Conservation (phyloP, 441 rosid species). For the Populus hybrid region DNA sequence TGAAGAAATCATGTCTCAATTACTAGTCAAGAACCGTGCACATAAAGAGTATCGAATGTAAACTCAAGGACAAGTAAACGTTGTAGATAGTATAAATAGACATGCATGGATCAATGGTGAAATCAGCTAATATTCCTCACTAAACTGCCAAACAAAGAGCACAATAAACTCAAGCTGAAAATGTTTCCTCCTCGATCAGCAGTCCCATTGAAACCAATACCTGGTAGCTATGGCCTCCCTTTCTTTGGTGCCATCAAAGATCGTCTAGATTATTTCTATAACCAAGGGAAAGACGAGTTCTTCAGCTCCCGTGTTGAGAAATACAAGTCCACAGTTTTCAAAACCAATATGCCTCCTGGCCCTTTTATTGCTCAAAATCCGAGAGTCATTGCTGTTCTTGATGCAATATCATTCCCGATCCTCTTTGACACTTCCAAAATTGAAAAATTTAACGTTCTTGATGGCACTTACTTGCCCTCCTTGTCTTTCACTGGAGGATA, state of each 20-base stretch:
- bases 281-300: conserved; percentile 50
- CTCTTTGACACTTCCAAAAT: conserved; percentile 2
- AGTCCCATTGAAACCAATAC: conserved; percentile 21
- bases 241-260: conserved; percentile 52
- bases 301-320: conserved; percentile 48
- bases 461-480: conserved; percentile 5
- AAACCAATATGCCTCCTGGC: conserved; percentile 68
- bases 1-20: background rate
- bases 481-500: background rate
- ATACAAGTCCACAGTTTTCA: conserved; percentile 51
- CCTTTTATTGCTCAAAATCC: conserved; percentile 38
- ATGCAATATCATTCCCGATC: background rate
- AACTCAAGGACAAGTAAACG: background rate
- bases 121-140: background rate
- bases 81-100: background rate
- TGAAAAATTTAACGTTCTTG: background rate
- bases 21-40: background rate
- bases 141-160: background rate
- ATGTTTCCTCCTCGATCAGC: background rate
- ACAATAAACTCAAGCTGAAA: background rate
- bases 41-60: background rate
- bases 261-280: conserved; percentile 56
- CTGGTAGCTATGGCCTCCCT: conserved; percentile 58
- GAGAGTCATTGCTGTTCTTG: background rate
- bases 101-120: background rate